Conservation (phyloP, 192 early-diverging fungal species). For the Gamsiella multidivaricata region DNA sequence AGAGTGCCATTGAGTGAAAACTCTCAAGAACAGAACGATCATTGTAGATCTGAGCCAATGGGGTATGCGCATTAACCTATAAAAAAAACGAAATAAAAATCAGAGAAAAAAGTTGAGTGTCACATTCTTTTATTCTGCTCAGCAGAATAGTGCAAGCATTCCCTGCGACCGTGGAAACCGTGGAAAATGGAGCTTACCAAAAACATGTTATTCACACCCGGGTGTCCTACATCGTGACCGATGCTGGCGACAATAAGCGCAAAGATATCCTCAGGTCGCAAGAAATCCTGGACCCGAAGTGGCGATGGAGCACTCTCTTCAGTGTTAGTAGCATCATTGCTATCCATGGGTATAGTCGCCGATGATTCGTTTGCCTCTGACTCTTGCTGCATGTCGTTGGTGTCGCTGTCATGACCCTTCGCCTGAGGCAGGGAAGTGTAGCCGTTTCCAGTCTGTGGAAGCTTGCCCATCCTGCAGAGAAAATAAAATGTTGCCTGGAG, state of each 20-base stretch:
- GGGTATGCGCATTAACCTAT: constrained; percentile 76
- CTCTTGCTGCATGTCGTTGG: background rate
- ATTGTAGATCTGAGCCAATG: constrained; percentile 91
- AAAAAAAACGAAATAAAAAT: background rate
- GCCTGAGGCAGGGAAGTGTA: constrained; percentile 13
- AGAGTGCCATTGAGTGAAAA: constrained; percentile 87
- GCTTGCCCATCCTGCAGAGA: constrained; percentile 71
- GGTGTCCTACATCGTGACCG: constrained; percentile 89
- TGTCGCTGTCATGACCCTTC: constrained; percentile 1
- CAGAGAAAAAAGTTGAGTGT: background rate
- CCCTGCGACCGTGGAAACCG: background rate
- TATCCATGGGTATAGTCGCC: constrained; percentile 54
- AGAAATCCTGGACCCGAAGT: constrained; percentile 59
- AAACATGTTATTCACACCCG: constrained; percentile 95
- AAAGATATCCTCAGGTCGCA: constrained; percentile 72
- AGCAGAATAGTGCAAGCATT: background rate
- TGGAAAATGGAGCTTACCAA: constrained; percentile 61
- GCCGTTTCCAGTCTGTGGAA: constrained; percentile 45
- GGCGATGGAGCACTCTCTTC: constrained; percentile 12
- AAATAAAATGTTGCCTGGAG: constrained; percentile 89
- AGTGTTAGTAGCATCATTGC: background rate
- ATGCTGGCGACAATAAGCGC: constrained; percentile 81
- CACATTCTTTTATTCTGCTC: background rate
- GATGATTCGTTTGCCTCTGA: constrained; percentile 3
- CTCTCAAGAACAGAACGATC: constrained; percentile 94